Evolutionary conservation across 768 basidiomycete species (phyloP).

Genomic region (Suillus brevipes): DNA sequence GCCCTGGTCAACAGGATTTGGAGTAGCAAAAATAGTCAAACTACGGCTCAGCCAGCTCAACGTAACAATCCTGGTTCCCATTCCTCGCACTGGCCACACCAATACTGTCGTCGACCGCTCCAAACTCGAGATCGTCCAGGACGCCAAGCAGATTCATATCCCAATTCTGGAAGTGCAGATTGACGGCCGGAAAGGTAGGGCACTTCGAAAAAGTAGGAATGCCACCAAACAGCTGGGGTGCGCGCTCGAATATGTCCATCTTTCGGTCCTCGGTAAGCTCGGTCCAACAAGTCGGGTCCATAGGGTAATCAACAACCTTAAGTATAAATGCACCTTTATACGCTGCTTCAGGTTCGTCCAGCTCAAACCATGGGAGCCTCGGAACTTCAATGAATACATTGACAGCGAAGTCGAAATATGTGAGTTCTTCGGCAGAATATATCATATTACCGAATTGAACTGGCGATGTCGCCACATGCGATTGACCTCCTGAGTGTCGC

Average conservation of each 20-base stretch:
- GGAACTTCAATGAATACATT: constrained; percentile 25
- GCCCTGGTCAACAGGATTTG: constrained; percentile 9
- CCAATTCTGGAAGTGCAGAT: constrained; percentile 22
- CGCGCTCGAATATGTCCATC: constrained; percentile 8
- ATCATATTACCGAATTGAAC: neutral
- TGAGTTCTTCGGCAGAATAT: constrained; percentile 16
- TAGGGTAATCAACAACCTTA: neutral
- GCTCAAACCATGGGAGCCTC: neutral
- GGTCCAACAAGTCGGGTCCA: constrained; percentile 10
- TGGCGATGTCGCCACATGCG: neutral
- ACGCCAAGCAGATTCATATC: constrained; percentile 19
- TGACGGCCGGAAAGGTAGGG: constrained; percentile 15
- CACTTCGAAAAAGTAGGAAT: neutral
- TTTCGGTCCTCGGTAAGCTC: constrained; percentile 10
- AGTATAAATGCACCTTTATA: constrained; percentile 31
- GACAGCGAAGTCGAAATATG: constrained; percentile 21
- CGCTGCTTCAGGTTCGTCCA: constrained; percentile 8
- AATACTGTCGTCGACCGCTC: neutral
- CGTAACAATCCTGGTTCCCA: neutral
- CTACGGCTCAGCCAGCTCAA: neutral
- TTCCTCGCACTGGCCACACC: neutral
- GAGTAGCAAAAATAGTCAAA: neutral
- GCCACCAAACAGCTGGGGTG: constrained; percentile 2
- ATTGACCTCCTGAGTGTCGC: neutral
- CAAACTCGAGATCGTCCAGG: constrained; percentile 11